Evolutionary conservation across 208 protist genomes (phyloP).

Genomic region (Trypanosoma lewisi): DNA sequence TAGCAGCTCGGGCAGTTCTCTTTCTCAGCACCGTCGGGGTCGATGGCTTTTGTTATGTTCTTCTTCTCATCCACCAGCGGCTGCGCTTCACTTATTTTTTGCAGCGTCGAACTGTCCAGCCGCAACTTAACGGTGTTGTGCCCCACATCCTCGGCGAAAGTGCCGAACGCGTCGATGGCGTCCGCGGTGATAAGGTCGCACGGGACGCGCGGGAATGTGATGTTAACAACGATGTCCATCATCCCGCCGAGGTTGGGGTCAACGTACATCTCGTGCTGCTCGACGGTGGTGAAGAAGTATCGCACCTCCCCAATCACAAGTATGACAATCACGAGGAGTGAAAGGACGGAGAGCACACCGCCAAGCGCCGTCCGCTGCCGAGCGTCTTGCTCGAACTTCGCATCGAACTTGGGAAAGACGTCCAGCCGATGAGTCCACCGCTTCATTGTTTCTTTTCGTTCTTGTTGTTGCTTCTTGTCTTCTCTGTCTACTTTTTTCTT

Average conservation of each 20-base stretch:
- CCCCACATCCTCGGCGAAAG: constrained; percentile 31
- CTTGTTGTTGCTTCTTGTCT: background rate
- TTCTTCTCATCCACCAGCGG: constrained; percentile 41
- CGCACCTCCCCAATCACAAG: constrained; percentile 65
- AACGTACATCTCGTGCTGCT: constrained; percentile 72
- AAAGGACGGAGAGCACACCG: constrained; percentile 52
- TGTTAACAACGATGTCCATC: constrained; percentile 66
- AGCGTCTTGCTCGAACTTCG: constrained; percentile 77
- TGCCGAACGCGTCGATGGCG: constrained; percentile 69
- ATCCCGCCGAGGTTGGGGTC: constrained; percentile 56
- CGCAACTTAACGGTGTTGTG: constrained; percentile 51
- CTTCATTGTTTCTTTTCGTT: constrained; percentile 23
- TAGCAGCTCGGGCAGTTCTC: constrained; percentile 82
- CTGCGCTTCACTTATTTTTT: constrained; percentile 36
- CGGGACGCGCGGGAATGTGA: constrained; percentile 72
- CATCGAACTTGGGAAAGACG: constrained; percentile 89
- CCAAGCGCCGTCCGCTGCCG: constrained; percentile 54
- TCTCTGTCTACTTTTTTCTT: background rate
- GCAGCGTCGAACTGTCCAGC: constrained; percentile 39
- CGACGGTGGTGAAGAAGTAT: constrained; percentile 61
- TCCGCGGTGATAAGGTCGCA: constrained; percentile 80
- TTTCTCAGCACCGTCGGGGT: constrained; percentile 44
- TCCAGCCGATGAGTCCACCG: constrained; percentile 54
- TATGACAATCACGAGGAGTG: constrained; percentile 45
- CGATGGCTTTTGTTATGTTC: constrained; percentile 35